Evolutionary conservation across 2,329 filamentous ascomycete genomes (phyloP), one percentile per base, ranked within the genome.

Genomic region (Trichoderma sp.): DNA sequence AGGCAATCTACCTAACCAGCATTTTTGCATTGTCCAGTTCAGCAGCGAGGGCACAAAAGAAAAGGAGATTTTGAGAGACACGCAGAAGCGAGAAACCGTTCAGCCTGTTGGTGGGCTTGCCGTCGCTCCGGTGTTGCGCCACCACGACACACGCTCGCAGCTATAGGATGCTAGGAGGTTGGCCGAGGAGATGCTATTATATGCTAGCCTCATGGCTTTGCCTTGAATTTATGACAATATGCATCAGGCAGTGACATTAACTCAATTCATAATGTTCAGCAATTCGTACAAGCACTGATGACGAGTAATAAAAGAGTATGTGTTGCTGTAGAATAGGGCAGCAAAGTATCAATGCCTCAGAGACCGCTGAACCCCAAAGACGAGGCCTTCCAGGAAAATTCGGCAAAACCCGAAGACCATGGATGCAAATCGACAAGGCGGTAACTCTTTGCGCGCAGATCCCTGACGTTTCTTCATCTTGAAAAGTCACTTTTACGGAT

Each of bases 121-220:
- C 47, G 63, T 66, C 30, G 63, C 43, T 36, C 50, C 32, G 64
- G 64, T 15, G 64, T 67, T 65, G 63, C 64, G 64, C 64, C 64
- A 67, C 50, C 30, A 20, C 64, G 64, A 67, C 47, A 57, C 32
- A 30, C 32, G 15, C 26, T 17, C 32, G 26, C 17, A 13, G 15
- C 32, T 8, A 67, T 67, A 67, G 64, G 64, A 26, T 28, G 50
- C 17, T 28, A 43, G 11, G 34, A 39, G 20, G 34, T 36, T 63
- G 23, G 59, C 34, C 59, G 59, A 9, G 57, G 57, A 34, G 57
- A 23, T 65, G 63, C 26, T 26, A 15, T 23, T 26, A 53, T 7
- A 34, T 59, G 15, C 55, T 58, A 9, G 15, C 20, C 47, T 53
- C 47, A 13, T 12, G 30, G 30, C 30, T 20, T 9, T 13, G 20